Evolutionary conservation across 169 alveolate species (phyloP), one percentile per base, ranked within the genome.

Genomic region (Plasmodium blacklocki): DNA sequence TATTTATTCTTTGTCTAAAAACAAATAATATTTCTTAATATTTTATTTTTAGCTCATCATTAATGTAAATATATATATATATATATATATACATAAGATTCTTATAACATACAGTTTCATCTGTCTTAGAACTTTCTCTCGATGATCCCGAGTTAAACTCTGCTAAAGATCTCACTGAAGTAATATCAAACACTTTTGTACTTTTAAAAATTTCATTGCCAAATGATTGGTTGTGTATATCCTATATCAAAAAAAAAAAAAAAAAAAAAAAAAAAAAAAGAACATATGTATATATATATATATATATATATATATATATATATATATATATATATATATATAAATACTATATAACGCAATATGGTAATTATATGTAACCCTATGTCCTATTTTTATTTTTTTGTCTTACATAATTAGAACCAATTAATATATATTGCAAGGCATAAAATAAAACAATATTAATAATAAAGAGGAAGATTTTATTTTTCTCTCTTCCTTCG

Each of bases 361-460:
- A 32, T 32, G 8, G 3, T 32, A 32, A 32, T 32, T 32, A 29
- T 8, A 12, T 0, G 2, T 64, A 8, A 8, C 7, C 68, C 21
- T 23, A 64, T 26, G 7, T 64, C 26, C 43, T 64, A 23, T 9
- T 29, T 64, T 64, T 64, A 32, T 32, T 6, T 26, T 26, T 15
- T 9, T 59, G 68, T 59, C 73, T 26, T 64, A 64, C 73, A 64
- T 64, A 23, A 23, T 18, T 64, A 29, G 14, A 64, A 18, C 45
- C 9, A 14, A 21, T 64, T 64, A 64, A 50, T 26, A 11, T 18
- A 43, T 19, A 19, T 23, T 23, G 3, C 32, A 64, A 29, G 52
- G 32, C 2, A 19, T 43, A 26, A 26, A 64, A 29, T 19, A 64
- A 64, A 18, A 8, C 9, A 23, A 64, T 14, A 1, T 64, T 64